Evolutionary conservation across 1,284 basidiomycete genomes (phyloP).

Genomic region (Ceratobasidium sp.): DNA sequence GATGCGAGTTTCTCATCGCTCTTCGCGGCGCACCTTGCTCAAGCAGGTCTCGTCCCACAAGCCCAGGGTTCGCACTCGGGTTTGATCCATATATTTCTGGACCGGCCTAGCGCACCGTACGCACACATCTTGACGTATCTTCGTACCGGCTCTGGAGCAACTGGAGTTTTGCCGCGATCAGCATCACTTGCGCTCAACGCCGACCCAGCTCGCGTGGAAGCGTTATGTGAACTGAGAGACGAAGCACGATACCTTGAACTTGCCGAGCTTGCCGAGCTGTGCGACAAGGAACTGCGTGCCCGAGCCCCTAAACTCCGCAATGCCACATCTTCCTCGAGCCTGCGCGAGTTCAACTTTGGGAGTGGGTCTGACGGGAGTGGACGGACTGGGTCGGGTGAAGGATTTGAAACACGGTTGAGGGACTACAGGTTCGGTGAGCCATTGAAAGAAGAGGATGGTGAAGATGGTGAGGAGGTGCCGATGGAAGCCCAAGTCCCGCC

Average conservation of each 20-base stretch:
- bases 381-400: slow-evolving; percentile 25
- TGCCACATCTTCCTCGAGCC: slow-evolving; percentile 17
- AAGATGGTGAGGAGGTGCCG: slow-evolving; percentile 6
- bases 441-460: not conserved
- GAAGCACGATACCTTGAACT: slow-evolving; percentile 73
- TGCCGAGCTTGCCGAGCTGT: slow-evolving; percentile 45
- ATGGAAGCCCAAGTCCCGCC: slow-evolving; percentile 8
- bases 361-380: slow-evolving; percentile 10
- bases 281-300: slow-evolving; percentile 45
- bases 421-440: slow-evolving; percentile 34
- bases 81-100: slow-evolving; percentile 79
- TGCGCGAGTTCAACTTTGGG: slow-evolving; percentile 35
- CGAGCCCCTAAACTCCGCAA: slow-evolving; percentile 53
- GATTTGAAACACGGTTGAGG: slow-evolving; percentile 12
- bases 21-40: slow-evolving; percentile 50
- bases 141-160: slow-evolving; percentile 65
- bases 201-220: slow-evolving; percentile 65
- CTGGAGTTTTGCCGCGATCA: slow-evolving; percentile 70
- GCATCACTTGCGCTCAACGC: slow-evolving; percentile 63
- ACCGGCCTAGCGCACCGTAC: slow-evolving; percentile 80
- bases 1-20: slow-evolving; percentile 47
- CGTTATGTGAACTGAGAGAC: slow-evolving; percentile 77
- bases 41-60: slow-evolving; percentile 45
- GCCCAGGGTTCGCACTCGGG: slow-evolving; percentile 53
- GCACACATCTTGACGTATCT: slow-evolving; percentile 76